Conservation (phyloP, 2,329 filamentous ascomycete genomes). For the Epichloe gansuensis region DNA sequence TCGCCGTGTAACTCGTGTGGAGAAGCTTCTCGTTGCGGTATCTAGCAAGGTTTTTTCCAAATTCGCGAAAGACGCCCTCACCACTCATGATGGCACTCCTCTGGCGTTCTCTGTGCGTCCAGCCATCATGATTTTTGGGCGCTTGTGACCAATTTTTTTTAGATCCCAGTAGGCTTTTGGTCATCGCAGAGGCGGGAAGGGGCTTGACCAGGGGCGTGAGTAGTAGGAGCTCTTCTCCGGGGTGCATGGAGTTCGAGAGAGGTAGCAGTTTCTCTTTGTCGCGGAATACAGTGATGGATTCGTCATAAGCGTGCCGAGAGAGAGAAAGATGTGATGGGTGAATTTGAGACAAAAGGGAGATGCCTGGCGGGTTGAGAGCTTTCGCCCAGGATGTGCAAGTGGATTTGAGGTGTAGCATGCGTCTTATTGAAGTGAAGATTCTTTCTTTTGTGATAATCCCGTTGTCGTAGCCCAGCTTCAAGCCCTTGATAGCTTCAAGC, state of each 20-base stretch:
- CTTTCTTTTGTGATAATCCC: constrained; percentile 73
- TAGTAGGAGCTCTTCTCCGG: constrained; percentile 78
- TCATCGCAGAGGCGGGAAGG: constrained; percentile 76
- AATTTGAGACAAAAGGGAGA: constrained; percentile 62
- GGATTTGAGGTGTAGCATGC: constrained; percentile 70
- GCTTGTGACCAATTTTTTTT: constrained; percentile 25
- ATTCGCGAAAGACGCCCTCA: constrained; percentile 80
- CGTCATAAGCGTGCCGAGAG: constrained; percentile 78
- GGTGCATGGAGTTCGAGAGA: constrained; percentile 65
- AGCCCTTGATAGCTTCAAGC: constrained; percentile 77
- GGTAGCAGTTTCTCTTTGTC: constrained; percentile 80
- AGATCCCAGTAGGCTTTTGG: constrained; percentile 52
- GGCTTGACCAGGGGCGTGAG: constrained; percentile 85
- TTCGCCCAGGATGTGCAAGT: constrained; percentile 83
- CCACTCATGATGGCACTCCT: constrained; percentile 67
- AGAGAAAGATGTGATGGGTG: constrained; percentile 72
- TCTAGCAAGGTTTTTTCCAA: constrained; percentile 76
- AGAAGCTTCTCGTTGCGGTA: constrained; percentile 75
- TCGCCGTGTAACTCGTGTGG: constrained; percentile 90
- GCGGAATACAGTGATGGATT: constrained; percentile 82
- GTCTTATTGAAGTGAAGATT: constrained; percentile 65
- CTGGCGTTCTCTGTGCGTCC: constrained; percentile 42
- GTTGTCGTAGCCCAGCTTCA: constrained; percentile 82
- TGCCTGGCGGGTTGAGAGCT: constrained; percentile 75
- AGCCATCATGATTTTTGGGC: constrained; percentile 38